These are phyloP conservation scores for Microsporum audouinii DNA, from an alignment of 2,329 filamentous ascomycete species.

Conservation along the genomic window DNA sequence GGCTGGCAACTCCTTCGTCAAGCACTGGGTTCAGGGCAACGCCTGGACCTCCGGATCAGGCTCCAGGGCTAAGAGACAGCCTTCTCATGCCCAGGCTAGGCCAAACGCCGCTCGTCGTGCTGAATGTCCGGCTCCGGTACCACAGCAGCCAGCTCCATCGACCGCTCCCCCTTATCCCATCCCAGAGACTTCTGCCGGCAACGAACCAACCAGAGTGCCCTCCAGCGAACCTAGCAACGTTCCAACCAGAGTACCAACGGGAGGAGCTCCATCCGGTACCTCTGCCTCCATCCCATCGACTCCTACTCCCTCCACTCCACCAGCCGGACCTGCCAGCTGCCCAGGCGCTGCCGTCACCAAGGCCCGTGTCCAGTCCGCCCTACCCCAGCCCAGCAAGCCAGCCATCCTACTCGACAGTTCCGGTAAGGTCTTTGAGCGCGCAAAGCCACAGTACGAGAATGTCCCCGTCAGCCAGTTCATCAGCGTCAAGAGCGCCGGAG, in stretches of 20 bases:
- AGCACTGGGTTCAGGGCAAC: slow-evolving; percentile 69
- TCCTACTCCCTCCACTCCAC: slow-evolving; percentile 11
- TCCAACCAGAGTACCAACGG: neutral
- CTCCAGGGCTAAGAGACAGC: slow-evolving; percentile 8
- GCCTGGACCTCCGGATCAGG: slow-evolving; percentile 43
- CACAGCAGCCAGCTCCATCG: neutral
- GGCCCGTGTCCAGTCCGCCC: slow-evolving; percentile 47
- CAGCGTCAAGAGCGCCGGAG: slow-evolving; percentile 70
- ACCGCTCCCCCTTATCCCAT: neutral
- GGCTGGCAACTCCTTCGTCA: slow-evolving; percentile 55
- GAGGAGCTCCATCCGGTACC: slow-evolving; percentile 5
- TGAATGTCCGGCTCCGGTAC: neutral
- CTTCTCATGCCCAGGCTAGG: neutral
- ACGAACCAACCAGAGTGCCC: neutral
- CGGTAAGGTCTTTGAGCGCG: slow-evolving; percentile 67
- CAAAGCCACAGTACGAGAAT: slow-evolving; percentile 77
- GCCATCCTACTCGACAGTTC: slow-evolving; percentile 49
- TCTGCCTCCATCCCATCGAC: slow-evolving; percentile 10
- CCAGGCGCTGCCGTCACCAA: slow-evolving; percentile 26
- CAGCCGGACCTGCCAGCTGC: slow-evolving; percentile 9
- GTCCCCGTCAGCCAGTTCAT: slow-evolving; percentile 59
- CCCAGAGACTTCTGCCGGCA: neutral
- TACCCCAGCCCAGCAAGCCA: slow-evolving; percentile 52
- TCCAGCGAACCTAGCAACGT: slow-evolving; percentile 5
- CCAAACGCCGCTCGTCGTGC: neutral